Conservation (phyloP, 495 filamentous ascomycete species). For the Astrothelium subdiscretum region DNA sequence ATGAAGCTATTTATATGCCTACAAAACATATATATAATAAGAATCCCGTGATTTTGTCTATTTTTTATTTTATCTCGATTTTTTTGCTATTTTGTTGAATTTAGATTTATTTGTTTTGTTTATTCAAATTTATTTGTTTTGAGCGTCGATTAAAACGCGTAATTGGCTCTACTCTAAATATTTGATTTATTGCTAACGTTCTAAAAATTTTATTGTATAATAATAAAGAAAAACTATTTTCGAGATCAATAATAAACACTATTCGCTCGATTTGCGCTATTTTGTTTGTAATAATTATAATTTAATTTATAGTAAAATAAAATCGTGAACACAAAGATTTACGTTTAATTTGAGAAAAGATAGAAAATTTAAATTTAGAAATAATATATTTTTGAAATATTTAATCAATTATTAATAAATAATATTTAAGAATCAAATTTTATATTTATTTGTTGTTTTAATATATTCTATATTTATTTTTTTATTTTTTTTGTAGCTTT, state of each 20-base stretch:
- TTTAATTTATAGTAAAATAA: background rate
- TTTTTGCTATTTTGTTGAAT: background rate
- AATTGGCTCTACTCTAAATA: background rate
- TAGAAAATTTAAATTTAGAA: too few species aligned
- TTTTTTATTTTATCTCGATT: too few species aligned
- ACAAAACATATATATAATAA: too few species aligned
- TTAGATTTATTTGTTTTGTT: background rate
- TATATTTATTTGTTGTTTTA: too few species aligned
- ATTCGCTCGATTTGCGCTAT: background rate
- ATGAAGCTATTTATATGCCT: too few species aligned
- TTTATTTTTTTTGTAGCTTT: too few species aligned
- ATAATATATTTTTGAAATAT: too few species aligned
- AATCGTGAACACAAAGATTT: background rate
- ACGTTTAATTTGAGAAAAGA: background rate
- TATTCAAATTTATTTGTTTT: too few species aligned
- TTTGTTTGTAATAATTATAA: background rate
- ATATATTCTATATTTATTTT: too few species aligned
- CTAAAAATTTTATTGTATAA: background rate
- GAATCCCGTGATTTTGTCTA: too few species aligned
- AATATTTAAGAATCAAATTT: too few species aligned
- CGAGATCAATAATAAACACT: background rate
- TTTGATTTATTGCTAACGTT: background rate
- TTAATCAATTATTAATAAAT: too few species aligned
- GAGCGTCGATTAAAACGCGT: background rate
- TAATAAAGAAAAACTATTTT: background rate